A percentile compares a stretch with the other conserved stretches of the same genome.
Evolutionary conservation across 2,329 filamentous ascomycete species (phyloP).

Genomic region (Daldinia sp.): DNA sequence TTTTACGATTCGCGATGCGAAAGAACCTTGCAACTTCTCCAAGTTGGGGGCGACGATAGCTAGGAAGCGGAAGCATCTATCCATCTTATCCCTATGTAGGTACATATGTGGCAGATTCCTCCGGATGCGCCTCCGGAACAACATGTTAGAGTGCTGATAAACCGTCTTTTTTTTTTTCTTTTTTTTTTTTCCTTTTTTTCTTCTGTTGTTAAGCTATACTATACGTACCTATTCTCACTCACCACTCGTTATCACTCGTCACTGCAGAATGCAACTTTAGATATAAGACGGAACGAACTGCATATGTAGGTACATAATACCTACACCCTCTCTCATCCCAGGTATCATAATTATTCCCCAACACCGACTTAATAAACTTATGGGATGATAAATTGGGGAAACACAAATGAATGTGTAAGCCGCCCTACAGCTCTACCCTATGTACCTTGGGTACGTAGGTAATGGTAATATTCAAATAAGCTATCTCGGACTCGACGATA

Average conservation of each 20-base stretch:
- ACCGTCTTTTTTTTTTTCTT: too few relatives aligned
- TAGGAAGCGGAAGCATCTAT: conserved; percentile 9
- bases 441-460: too few relatives aligned
- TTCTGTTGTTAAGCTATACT: background rate
- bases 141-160: conserved; percentile 14
- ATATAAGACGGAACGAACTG: conserved; percentile 15
- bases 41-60: conserved; percentile 23
- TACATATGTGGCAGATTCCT: conserved; percentile 23
- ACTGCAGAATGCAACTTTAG: conserved; percentile 28
- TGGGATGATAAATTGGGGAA: background rate
- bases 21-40: conserved; percentile 11
- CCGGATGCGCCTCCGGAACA: conserved; percentile 30
- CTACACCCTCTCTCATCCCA: background rate
- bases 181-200: too few relatives aligned
- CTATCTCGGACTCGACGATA: conserved; percentile 3
- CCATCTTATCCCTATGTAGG: conserved; percentile 5
- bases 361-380: background rate
- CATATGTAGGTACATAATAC: background rate
- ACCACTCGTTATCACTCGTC: conserved; percentile 14
- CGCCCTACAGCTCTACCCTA: background rate
- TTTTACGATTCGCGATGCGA: too few relatives aligned
- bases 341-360: background rate
- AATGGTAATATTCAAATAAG: background rate
- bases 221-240: background rate
- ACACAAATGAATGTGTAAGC: background rate